Percentiles rank a stretch among this genome's conserved stretches.
phyloP scores from a whole-genome alignment of 768 basidiomycete genomes.

The Naematelia aurantialba region DNA sequence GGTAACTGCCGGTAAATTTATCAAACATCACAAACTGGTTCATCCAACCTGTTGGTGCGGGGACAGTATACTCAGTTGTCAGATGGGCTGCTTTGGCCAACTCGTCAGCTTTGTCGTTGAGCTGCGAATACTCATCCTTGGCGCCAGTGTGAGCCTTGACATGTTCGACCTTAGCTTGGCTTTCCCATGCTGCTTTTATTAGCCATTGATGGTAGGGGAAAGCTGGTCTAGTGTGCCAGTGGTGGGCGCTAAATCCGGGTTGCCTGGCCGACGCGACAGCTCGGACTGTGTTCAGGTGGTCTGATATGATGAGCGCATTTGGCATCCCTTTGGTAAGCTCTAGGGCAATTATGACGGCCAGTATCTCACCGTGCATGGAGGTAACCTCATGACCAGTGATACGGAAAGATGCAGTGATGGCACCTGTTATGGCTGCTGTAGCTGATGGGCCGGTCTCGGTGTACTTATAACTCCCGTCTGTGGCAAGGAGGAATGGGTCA shows the following conservation, averaged over 20 bases:
- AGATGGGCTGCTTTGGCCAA: slow-evolving; percentile 12
- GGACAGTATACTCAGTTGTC: no score
- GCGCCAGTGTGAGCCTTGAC: slow-evolving; percentile 21
- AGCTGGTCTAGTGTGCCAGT: neutral
- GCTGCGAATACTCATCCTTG: slow-evolving; percentile 7
- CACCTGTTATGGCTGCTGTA: slow-evolving; percentile 17
- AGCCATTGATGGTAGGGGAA: slow-evolving; percentile 7
- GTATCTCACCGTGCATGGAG: slow-evolving; percentile 15
- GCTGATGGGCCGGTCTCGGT: neutral
- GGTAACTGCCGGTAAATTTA: no score
- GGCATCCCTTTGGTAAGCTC: neutral
- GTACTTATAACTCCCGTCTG: slow-evolving; percentile 11
- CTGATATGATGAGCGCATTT: slow-evolving; percentile 2
- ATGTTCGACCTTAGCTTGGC: slow-evolving; percentile 1
- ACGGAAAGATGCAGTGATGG: neutral
- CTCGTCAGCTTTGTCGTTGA: slow-evolving; percentile 15
- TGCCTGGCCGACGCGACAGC: neutral
- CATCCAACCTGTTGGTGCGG: no score
- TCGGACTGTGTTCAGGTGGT: slow-evolving; percentile 5
- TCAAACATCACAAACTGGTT: no score
- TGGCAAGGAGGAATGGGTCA: slow-evolving; percentile 11
- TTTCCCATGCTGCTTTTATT: neutral
- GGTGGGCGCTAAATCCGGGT: neutral
- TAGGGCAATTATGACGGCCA: slow-evolving; percentile 4
- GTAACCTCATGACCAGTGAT: slow-evolving; percentile 7